A percentile compares a stretch with the other conserved stretches of the same genome.
Conservation (phyloP, 805 yeast genomes). For the Yamadazyma sp. region DNA sequence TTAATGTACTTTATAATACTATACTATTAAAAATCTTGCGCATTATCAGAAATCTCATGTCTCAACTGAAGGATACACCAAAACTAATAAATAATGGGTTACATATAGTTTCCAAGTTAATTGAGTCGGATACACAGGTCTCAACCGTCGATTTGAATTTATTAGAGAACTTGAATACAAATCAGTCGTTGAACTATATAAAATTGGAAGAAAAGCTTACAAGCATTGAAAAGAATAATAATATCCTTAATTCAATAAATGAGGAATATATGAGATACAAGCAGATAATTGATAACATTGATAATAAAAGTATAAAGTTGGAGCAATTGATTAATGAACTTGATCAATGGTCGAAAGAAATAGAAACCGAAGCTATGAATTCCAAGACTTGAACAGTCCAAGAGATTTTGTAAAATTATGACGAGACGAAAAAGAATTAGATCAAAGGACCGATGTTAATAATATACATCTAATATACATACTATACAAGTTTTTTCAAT, state of each 20-base stretch:
- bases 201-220: slow-evolving; percentile 39
- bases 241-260: slow-evolving; percentile 24
- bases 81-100: slow-evolving; percentile 29
- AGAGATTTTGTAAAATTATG: neutral
- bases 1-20: neutral
- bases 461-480: slow-evolving; percentile 8
- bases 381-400: neutral
- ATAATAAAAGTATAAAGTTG: slow-evolving; percentile 35
- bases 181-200: slow-evolving; percentile 51
- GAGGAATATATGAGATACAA: slow-evolving; percentile 23
- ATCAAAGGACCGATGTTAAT: neutral
- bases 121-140: slow-evolving; percentile 41
- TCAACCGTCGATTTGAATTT: slow-evolving; percentile 46
- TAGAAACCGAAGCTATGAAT: neutral
- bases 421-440: neutral
- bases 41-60: slow-evolving; percentile 16
- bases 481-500: slow-evolving; percentile 17
- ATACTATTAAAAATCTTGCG: neutral
- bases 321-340: slow-evolving; percentile 52
- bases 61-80: slow-evolving; percentile 24
- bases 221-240: slow-evolving; percentile 41
- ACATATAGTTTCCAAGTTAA: slow-evolving; percentile 24
- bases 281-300: slow-evolving; percentile 26
- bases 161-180: slow-evolving; percentile 55
- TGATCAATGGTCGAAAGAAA: slow-evolving; percentile 51